Percentiles rank a stretch among this genome's conserved stretches.
phyloP scores from a whole-genome alignment of 148 eudicot genomes.

The Selenicereus undatus region DNA sequence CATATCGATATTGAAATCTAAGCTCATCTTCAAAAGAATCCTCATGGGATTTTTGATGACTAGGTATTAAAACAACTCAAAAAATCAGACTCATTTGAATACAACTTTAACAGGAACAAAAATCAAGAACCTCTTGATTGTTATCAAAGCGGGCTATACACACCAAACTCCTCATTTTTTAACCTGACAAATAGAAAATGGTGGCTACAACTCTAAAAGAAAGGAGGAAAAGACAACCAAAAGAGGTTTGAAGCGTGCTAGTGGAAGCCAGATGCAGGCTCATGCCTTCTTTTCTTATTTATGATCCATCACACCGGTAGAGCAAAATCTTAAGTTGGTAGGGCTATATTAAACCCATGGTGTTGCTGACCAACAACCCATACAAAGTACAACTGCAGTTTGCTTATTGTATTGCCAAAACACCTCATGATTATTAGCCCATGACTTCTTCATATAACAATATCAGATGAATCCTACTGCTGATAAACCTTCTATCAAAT shows the following conservation, averaged over 20 bases:
- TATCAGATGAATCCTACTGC: background rate
- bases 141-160: background rate
- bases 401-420: no score
- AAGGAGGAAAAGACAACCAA: background rate
- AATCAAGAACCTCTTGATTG: background rate
- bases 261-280: no score
- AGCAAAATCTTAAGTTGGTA: no score
- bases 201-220: background rate
- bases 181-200: background rate
- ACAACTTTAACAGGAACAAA: background rate
- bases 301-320: no score
- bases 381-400: no score
- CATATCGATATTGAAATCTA: no score
- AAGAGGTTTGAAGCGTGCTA: no score
- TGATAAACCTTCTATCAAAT: background rate
- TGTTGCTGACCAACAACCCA: no score
- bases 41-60: background rate
- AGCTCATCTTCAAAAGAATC: background rate
- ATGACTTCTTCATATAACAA: background rate
- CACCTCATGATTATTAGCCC: no score
- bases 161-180: background rate
- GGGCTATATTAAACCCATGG: no score
- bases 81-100: background rate
- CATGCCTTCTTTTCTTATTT: no score
- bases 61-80: background rate